Base-by-base conservation (phyloP, 2,329 filamentous ascomycete species). In the Aureobasidium zeae region DNA sequence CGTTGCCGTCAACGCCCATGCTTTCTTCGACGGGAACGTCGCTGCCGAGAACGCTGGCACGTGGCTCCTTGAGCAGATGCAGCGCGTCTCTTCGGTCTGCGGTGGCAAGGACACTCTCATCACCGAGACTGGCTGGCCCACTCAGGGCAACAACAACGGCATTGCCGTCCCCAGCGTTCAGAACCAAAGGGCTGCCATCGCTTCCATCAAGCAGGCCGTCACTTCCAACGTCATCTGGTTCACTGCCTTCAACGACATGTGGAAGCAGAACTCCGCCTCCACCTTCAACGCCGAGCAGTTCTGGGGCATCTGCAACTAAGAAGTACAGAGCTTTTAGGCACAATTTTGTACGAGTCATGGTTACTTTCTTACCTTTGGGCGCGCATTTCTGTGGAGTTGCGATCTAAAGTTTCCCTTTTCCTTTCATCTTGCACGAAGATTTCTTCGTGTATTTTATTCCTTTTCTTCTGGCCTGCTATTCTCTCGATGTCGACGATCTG, bases 51-150 rank as follows among this genome's bases (percentile, higher is more conserved):
- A 75, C 22, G 78, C 86, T 2, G 86, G 86, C 3, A 53, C 60
- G 1, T 94, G 86, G 61, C 74, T 87, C 28, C 61, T 68, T 28
- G 66, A 68, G 19, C 77, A 80, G 50, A 72, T 68, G 5, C 56
- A 66, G 20, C 59, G 53, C 5, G 65, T 80, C 47, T 65, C 65
- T 13, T 52, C 61, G 3, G 67, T 65, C 3, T 76, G 72, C 39
- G 64, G 64, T 17, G 65, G 65, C 51, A 81, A 86, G 62, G 70
- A 72, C 33, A 72, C 83, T 22, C 69, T 89, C 26, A 78, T 93
- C 52, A 86, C 84, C 1, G 87, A 94, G 68, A 81, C 81, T 3
- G 87, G 87, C 38, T 94, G 86, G 86, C 86, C 86, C 30, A 78
- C 75, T 59, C 62, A 75, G 52, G 86, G 86, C 13, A 52, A 67